Evolutionary conservation across 495 filamentous ascomycete species (phyloP).

Genomic region (Podospora bellae-mahoneyi): DNA sequence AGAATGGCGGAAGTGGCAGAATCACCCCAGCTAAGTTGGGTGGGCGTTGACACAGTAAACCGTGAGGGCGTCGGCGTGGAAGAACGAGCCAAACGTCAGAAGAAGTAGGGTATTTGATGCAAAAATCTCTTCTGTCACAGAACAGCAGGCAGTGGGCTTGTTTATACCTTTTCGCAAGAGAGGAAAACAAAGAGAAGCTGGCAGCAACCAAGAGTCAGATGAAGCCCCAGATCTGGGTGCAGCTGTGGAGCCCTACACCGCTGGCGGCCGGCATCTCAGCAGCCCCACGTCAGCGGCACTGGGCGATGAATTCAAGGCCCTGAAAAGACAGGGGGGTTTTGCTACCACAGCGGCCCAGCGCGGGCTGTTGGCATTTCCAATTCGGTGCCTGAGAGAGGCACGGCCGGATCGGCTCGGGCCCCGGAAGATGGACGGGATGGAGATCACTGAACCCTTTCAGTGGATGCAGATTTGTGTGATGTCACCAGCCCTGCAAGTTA

Average conservation of each 20-base stretch:
- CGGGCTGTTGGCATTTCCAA: too few species aligned
- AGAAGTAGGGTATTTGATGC: background rate
- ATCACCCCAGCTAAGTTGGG: background rate
- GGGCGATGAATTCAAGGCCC: too few species aligned
- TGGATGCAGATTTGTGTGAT: background rate
- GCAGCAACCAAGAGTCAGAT: background rate
- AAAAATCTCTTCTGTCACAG: background rate
- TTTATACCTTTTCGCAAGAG: background rate
- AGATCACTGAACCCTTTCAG: background rate
- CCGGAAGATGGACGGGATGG: background rate
- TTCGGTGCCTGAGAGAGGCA: background rate
- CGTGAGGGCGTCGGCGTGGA: background rate
- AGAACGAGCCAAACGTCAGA: background rate
- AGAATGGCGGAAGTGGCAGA: background rate
- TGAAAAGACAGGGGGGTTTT: background rate
- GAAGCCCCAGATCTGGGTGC: background rate
- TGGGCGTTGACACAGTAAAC: background rate
- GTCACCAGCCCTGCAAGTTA: background rate
- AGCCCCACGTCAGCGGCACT: background rate
- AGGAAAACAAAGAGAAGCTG: background rate
- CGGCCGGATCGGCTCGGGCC: background rate
- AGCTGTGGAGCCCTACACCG: background rate
- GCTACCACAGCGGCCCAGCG: background rate
- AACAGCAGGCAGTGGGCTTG: background rate
- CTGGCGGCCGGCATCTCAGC: background rate